phyloP scores from a whole-genome alignment of 2,329 filamentous ascomycete species.

The Teratosphaeria nubilosa region DNA sequence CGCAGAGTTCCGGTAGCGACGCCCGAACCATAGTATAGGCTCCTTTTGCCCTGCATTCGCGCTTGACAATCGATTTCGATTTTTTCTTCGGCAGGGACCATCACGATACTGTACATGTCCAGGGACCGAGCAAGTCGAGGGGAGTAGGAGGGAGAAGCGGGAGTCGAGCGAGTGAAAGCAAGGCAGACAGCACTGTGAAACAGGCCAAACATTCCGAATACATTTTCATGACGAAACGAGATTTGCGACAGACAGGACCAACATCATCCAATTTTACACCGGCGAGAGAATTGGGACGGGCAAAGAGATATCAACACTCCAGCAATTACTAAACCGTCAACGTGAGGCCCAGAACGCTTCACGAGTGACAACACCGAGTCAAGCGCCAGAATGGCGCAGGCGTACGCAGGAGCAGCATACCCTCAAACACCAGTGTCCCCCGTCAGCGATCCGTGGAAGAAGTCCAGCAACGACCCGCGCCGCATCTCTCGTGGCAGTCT shows the following conservation, averaged over 20 bases:
- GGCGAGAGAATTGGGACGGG: background rate
- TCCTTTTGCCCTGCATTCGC: background rate
- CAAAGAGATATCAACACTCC: too few species aligned
- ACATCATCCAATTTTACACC: background rate
- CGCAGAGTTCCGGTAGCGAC: background rate
- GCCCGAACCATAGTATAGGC: background rate
- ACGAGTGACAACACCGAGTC: background rate
- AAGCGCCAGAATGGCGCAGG: conserved; percentile 4
- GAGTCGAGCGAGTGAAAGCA: background rate
- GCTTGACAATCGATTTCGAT: background rate
- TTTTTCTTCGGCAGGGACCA: background rate
- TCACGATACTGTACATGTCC: background rate
- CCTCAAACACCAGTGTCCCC: conserved; percentile 2
- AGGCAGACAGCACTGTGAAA: background rate
- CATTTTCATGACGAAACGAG: background rate
- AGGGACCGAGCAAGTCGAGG: background rate
- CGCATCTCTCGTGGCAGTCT: background rate
- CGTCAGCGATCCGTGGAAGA: background rate
- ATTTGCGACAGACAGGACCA: background rate
- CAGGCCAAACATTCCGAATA: background rate
- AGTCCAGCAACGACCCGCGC: background rate
- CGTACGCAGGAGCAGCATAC: background rate
- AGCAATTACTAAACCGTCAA: too few species aligned
- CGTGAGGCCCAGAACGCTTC: too few species aligned
- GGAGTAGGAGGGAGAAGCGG: background rate